These are phyloP conservation scores for Boletus tomentosulus DNA, from an alignment of 768 basidiomycete species.

Conservation along the genomic window DNA sequence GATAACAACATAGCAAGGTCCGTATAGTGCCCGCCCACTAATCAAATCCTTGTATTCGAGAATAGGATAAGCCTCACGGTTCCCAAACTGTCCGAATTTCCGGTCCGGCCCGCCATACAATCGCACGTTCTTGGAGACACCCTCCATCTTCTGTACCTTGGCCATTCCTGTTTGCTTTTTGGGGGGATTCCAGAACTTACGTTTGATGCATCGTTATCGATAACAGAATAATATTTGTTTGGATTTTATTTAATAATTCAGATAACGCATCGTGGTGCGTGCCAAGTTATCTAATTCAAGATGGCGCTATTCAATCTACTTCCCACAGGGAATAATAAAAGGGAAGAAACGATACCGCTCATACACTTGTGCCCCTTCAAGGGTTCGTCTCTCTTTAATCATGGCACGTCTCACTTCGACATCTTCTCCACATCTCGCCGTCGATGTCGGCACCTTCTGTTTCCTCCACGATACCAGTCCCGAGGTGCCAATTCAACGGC, in stretches of 20 bases:
- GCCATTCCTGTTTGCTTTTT: background rate
- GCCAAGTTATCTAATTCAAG: background rate
- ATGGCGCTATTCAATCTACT: background rate
- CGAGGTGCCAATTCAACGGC: background rate
- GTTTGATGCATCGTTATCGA: background rate
- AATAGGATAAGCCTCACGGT: background rate
- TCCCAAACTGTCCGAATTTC: background rate
- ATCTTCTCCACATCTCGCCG: background rate
- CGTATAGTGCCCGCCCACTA: background rate
- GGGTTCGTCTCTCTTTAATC: background rate
- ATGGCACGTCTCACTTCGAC: background rate
- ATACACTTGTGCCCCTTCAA: background rate
- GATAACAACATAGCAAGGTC: background rate
- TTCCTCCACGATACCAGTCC: background rate
- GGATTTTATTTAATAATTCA: background rate
- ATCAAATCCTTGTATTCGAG: background rate
- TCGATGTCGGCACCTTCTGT: background rate
- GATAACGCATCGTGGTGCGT: background rate
- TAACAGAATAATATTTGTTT: background rate
- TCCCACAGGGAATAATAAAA: background rate
- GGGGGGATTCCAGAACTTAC: background rate
- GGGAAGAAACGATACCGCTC: background rate
- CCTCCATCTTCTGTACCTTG: background rate
- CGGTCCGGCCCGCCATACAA: background rate
- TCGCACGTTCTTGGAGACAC: background rate